Evolutionary conservation across 1,284 basidiomycete species (phyloP), one percentile per base, ranked within the genome.

Genomic region (Ustilago loliicola): DNA sequence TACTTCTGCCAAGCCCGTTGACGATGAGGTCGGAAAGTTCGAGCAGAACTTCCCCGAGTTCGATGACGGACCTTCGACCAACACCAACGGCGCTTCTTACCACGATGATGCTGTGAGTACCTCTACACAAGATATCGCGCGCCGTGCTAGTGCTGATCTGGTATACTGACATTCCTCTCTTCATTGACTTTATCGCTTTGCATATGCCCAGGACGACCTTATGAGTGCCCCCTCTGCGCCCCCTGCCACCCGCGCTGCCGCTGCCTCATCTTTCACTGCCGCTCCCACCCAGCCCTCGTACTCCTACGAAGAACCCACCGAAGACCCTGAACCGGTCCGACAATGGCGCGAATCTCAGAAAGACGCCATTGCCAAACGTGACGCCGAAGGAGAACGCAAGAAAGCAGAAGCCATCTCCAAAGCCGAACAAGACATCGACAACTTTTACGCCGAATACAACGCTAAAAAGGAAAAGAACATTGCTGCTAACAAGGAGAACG

Each of bases 381-480:
- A 91, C 86, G 94, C 93, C 79, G 91, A 90, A 54, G 93, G 93
- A 42, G 91, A 92, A 86, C 89, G 89, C 55, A 92, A 91, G 87
- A 92, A 93, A 80, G 93, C 94, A 80, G 94, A 96, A 84, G 94
- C 92, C 55, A 92, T 95, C 80, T 90, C 91, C 59, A 93, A 92
- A 86, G 97, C 97, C 23, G 95, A 98, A 87, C 91, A 92, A 82
- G 90, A 93, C 32, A 98, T 99, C 79, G 97, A 99, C 88, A 91
- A 93, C 83, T 99, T 98, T 87, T 99, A 99, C 87, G 94, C 95
- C 85, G 92, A 94, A 64, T 98, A 99, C 87, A 91, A 95, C 65
- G 89, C 90, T 76, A 93, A 94, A 89, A 98, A 97, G 89, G 94
- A 96, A 88, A 91, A 91, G 86, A 93, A 92, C 83, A 98, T 99